These are phyloP conservation scores for Eragrostis tef DNA, from an alignment of 202 grass and related monocot genomes.

Conservation along the genomic window DNA sequence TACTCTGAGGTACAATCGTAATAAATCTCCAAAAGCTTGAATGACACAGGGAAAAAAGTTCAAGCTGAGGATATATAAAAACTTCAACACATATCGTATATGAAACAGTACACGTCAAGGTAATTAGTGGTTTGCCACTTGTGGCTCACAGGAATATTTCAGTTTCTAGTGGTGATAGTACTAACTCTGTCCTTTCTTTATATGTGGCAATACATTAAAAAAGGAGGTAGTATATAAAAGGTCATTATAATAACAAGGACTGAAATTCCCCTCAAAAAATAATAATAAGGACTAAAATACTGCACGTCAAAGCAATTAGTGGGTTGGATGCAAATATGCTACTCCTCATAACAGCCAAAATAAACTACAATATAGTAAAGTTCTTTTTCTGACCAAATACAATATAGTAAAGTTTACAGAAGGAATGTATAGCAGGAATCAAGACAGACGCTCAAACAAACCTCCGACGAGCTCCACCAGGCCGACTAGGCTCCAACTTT, in stretches of 20 bases:
- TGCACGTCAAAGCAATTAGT: neutral
- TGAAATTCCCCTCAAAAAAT: neutral
- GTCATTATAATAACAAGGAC: too few relatives aligned
- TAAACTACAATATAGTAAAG: neutral
- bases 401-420: neutral
- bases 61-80: neutral
- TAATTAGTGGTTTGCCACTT: too few relatives aligned
- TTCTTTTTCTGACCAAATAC: neutral
- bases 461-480: conserved; percentile 67
- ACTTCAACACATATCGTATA: too few relatives aligned
- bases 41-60: neutral
- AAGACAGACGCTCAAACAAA: conserved; percentile 12
- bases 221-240: too few relatives aligned
- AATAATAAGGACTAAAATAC: neutral
- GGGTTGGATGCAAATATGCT: neutral
- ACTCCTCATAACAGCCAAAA: neutral
- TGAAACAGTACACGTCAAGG: too few relatives aligned
- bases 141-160: too few relatives aligned
- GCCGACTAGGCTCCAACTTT: conserved; percentile 63
- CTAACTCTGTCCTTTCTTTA: too few relatives aligned
- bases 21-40: neutral
- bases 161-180: too few relatives aligned
- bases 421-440: neutral
- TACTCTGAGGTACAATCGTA: neutral
- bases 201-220: too few relatives aligned